Evolutionary conservation across 352 stramenopile species (phyloP), one percentile per base, ranked within the genome.

Genomic region (Phytophthora fragariaefolia): DNA sequence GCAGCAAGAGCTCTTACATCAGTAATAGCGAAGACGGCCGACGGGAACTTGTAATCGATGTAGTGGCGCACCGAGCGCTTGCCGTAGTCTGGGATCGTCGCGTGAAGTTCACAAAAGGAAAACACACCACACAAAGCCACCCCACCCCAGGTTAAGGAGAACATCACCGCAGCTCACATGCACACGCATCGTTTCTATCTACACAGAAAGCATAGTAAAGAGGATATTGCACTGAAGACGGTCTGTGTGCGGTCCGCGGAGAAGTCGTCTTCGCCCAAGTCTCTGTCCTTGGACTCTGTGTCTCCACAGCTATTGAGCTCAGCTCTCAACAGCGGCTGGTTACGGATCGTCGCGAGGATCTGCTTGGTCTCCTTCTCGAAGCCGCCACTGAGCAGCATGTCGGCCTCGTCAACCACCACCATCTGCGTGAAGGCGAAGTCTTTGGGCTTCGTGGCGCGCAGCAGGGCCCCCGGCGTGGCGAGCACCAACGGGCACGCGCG

Each of bases 211-310:
- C 7, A n/a, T n/a, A n/a, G 26, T 40, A 51, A 62, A 73, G 69
- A 88, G 79, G 79, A 90, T 90, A 88, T 90, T 69, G 84, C 84
- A 78, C 82, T 91, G 63, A 92, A 95, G 55, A 95, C 68, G 63
- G 80, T 91, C 60, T 95, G 86, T 4, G 82, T 81, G 54, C 34
- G 47, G 20, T 75, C 45, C 3, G 2, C 24, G 0, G 80, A 71
- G 23, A 81, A 50, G 28, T 81, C 68, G 0, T 76, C 40, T 0
- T 75, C 63, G 6, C 47, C 42, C 1, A 66, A 54, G 8, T 77
- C 32, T 10, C 54, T 38, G 23, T 66, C 26, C 10, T 62, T 59
- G 7, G 17, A 8, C 28, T 71, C 40, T 6, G 13, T 7, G 6
- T 71, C 58, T 8, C 54, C 58, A 36, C 70, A 58, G 40, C 69